Evolutionary conservation across 768 basidiomycete genomes (phyloP).

Genomic region (Clathrus columnatus): DNA sequence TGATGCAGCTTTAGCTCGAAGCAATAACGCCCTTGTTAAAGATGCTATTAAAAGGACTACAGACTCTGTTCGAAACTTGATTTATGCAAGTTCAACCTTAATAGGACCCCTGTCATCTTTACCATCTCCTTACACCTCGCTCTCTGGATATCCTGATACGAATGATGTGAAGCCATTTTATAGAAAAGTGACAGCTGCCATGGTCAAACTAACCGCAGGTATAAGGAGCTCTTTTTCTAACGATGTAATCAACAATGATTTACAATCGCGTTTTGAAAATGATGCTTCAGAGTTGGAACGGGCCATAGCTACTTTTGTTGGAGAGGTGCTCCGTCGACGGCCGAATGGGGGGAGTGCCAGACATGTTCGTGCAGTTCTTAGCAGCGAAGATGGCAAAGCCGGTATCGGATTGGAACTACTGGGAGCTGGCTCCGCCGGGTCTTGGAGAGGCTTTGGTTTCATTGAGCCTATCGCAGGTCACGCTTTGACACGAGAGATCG

Average conservation of each 20-base stretch:
- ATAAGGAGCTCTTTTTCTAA: constrained; percentile 26
- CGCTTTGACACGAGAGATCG: constrained; percentile 41
- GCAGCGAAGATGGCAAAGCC: constrained; percentile 19
- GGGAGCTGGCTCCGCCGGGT: constrained; percentile 66
- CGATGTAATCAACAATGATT: constrained; percentile 15
- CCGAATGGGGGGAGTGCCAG: constrained; percentile 44
- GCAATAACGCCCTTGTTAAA: neutral
- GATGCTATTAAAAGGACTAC: constrained; percentile 4
- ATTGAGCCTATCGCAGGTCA: constrained; percentile 45
- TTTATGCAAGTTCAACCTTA: constrained; percentile 22
- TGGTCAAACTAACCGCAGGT: constrained; percentile 31
- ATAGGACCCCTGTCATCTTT: constrained; percentile 11
- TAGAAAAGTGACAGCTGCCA: constrained; percentile 25
- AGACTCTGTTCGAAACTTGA: constrained; percentile 19
- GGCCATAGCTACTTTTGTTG: constrained; percentile 20
- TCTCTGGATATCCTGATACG: neutral
- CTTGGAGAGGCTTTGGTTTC: constrained; percentile 85
- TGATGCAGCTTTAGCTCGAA: constrained; percentile 2
- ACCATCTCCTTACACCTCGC: constrained; percentile 1
- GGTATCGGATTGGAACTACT: constrained; percentile 65
- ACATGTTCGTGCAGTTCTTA: constrained; percentile 19
- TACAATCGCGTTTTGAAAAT: constrained; percentile 15
- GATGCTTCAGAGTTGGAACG: constrained; percentile 22
- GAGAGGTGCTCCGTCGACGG: constrained; percentile 36
- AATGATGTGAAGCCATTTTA: constrained; percentile 19